Evolutionary conservation across 2,329 filamentous ascomycete species (phyloP).

Genomic region (Celoporthe dispersa): DNA sequence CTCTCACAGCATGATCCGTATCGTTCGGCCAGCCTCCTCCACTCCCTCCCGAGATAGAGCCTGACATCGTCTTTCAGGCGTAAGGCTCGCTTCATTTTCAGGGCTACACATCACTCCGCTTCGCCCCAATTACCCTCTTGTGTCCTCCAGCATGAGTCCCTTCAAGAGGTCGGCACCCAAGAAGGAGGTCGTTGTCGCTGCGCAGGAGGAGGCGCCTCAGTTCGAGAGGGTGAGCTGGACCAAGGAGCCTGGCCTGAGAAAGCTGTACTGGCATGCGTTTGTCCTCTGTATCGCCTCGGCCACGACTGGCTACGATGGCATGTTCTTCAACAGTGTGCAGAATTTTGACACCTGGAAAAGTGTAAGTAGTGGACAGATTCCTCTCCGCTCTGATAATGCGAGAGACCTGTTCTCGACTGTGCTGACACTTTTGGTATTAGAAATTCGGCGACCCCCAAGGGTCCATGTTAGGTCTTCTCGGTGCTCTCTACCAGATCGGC

Average conservation of each 20-base stretch:
- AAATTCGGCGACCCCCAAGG: constrained; percentile 53
- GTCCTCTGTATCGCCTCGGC: constrained; percentile 59
- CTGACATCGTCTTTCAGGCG: constrained; percentile 12
- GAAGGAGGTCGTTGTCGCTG: constrained; percentile 34
- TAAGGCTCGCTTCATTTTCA: constrained; percentile 5
- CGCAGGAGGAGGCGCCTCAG: constrained; percentile 53
- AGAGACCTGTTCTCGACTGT: not conserved
- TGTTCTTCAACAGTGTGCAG: constrained; percentile 51
- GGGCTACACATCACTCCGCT: not conserved
- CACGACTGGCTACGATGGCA: constrained; percentile 60
- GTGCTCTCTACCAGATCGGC: constrained; percentile 63
- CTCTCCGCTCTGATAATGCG: too few species aligned
- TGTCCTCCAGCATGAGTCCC: constrained; percentile 34
- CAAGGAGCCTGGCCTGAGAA: constrained; percentile 58
- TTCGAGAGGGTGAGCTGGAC: constrained; percentile 57
- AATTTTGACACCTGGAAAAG: constrained; percentile 50
- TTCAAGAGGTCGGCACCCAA: constrained; percentile 36
- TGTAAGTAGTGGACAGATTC: constrained; percentile 6
- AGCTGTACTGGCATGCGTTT: constrained; percentile 58
- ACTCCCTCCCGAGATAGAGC: constrained; percentile 1
- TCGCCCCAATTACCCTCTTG: not conserved
- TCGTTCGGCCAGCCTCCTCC: constrained; percentile 4
- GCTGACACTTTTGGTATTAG: not conserved
- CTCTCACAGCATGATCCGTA: not conserved
- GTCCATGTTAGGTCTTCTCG: constrained; percentile 55